Base-by-base conservation (phyloP, 2,329 filamentous ascomycete species). In the Diplodia seriata region DNA sequence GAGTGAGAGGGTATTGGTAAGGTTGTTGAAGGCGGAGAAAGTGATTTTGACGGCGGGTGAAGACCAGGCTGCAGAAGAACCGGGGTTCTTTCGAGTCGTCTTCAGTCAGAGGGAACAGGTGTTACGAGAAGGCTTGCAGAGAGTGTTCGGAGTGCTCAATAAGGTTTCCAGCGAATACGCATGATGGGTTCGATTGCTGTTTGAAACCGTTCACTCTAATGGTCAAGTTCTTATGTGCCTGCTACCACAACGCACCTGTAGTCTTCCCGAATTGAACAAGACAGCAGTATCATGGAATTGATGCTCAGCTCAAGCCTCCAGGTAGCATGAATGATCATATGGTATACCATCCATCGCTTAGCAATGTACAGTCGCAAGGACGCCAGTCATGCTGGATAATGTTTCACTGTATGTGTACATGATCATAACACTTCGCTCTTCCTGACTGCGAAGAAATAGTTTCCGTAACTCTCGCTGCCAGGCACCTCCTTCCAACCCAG, bases 391-490 rank as follows among this genome's bases (percentile, higher is more conserved):
- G 29, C 29, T 8, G 51, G 29, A 55, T 55, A 36, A 20, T 43
- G 11, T 57, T 40, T 40, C 33, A 57, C 36, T 29, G 12, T 15
- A 38, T 8, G 3, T 51, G 50, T 63, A 14, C 29, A 23, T 36
- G n/a, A 11, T 33, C 36, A 12, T 61, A 5, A 54, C 6, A 36
- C 69, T 43, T 26, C 55, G 47, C 71, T 73, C 76, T 83, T 90
- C 80, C 89, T 87, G 53, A 97, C 89, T 9, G 87, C 95, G 78
- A 97, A 97, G 79, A 99, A 98, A 81, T 98, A 99, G 79, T 99
- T 99, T 11, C 94, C 94, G 75, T 92, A 88, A 75, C 87, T 88
- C 82, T 98, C 94, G 74, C 93, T 91, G 2, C 92, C 91, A 29
- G 81, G 78, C 4, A 97, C 89, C 77, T 92, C 87, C 81, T 86